A percentile compares a stretch with the other conserved stretches of the same genome.
phyloP scores from a whole-genome alignment of 352 stramenopile genomes.

The Phytophthora chlamydospora region DNA sequence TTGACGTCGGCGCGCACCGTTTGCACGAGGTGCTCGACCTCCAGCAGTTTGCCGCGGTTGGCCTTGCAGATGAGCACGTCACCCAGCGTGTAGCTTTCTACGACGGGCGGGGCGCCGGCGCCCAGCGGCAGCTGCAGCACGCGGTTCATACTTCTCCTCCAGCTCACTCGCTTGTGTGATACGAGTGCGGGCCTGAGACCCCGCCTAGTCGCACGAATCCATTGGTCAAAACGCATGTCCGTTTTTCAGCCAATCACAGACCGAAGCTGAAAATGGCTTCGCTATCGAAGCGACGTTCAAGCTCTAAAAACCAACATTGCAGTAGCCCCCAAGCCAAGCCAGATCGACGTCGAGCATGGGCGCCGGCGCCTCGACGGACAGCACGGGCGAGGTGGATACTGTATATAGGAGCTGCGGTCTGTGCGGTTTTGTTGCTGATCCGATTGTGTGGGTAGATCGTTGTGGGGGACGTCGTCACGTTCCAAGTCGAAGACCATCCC shows the following conservation, averaged over 20 bases:
- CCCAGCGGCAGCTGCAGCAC: constrained; percentile 70
- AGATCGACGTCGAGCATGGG: constrained; percentile 34
- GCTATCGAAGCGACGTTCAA: constrained; percentile 15
- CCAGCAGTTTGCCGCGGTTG: constrained; percentile 83
- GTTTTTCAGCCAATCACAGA: background rate
- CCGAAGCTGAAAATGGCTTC: too few relatives aligned
- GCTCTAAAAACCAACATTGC: background rate
- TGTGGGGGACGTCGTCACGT: constrained; percentile 64
- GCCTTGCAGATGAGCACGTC: constrained; percentile 88
- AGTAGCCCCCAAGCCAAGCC: background rate
- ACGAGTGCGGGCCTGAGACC: background rate
- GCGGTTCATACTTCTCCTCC: constrained; percentile 56
- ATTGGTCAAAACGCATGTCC: too few relatives aligned
- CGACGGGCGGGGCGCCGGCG: constrained; percentile 45
- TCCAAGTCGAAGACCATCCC: constrained; percentile 49
- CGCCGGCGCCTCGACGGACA: constrained; percentile 42
- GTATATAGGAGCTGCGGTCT: background rate
- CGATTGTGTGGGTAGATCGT: constrained; percentile 48
- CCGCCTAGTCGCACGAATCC: too few relatives aligned
- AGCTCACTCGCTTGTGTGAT: constrained; percentile 12
- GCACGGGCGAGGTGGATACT: constrained; percentile 33
- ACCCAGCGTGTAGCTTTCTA: constrained; percentile 84
- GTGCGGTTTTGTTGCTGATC: background rate
- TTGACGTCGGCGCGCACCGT: constrained; percentile 83
- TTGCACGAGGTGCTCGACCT: constrained; percentile 77